Evolutionary conservation across 2,329 filamentous ascomycete species (phyloP).

Genomic region (Calonectria leucothoes): DNA sequence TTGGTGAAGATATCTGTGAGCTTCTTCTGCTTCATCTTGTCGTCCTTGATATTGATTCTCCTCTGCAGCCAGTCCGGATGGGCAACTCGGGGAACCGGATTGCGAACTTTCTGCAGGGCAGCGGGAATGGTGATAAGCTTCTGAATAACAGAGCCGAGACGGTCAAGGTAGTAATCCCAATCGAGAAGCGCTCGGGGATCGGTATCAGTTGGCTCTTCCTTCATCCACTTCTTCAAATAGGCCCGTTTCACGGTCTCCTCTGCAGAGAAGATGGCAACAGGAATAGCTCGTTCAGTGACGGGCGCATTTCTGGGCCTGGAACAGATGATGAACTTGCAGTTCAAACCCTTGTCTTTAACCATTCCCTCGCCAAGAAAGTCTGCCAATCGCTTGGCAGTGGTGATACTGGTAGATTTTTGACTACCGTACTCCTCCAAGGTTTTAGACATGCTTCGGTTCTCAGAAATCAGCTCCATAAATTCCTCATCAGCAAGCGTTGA

Average conservation of each 20-base stretch:
- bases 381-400: constrained; percentile 91
- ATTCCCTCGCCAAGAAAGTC: constrained; percentile 98
- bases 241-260: constrained; percentile 88
- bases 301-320: constrained; percentile 86
- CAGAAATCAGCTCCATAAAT: constrained; percentile 98
- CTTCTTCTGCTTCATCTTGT: constrained; percentile 98
- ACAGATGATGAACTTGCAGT: constrained; percentile 99
- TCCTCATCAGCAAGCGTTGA: constrained; percentile 94
- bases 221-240: constrained; percentile 95
- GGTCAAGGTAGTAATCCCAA: constrained; percentile 97
- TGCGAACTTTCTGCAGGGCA: constrained; percentile 92
- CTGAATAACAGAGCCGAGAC: constrained; percentile 96
- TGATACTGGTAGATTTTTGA: constrained; percentile 99
- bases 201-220: constrained; percentile 90
- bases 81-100: constrained; percentile 91
- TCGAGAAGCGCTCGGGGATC: constrained; percentile 92
- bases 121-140: constrained; percentile 99
- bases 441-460: constrained; percentile 98
- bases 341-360: constrained; percentile 98
- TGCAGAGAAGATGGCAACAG: constrained; percentile 96
- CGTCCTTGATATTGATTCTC: constrained; percentile 93
- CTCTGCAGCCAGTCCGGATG: constrained; percentile 98
- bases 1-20: constrained; percentile 85
- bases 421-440: constrained; percentile 94
- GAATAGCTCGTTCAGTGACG: constrained; percentile 93